Evolutionary conservation across 2,329 filamentous ascomycete genomes (phyloP), one percentile per base, ranked within the genome.

Genomic region (Talaromyces sp.): DNA sequence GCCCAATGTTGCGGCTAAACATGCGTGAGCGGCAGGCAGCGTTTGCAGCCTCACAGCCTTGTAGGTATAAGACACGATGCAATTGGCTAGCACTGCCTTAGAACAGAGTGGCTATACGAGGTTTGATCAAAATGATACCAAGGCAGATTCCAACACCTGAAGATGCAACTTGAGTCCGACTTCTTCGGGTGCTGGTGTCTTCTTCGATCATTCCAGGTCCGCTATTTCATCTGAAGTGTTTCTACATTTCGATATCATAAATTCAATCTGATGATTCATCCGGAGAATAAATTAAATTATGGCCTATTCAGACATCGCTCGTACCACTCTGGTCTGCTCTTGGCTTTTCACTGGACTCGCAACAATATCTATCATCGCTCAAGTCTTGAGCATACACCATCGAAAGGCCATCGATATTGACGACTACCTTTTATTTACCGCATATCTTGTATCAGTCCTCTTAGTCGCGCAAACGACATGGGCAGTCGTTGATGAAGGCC

Each of bases 401-500:
- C 22, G 47, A 54, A 17, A 9, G 15, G 15, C 7, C 9, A 17
- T 37, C 17, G 47, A 25, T 25, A 4, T 54, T 27, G 47, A 50
- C 13, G 47, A 62, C 22, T 56, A 37, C 39, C 31, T 62, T 31
- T 13, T 62, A 33, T 54, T 56, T 9, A 22, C 25, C 11, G 19
- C 47, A 4, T 62, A 52, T 31, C 10, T 39, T 33, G 17, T 62
- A 4, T 52, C 60, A 8, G 13, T 62, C 27, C 25, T 62, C 10
- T 35, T 56, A 19, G 60, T 62, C 49, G 17, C 17, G 13, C 60
- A 62, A 47, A 56, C 47, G 8, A 62, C 60, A 54, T 62, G 60
- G 60, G 60, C 60, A 8, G 47, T 62, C 19, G 45, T 62, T 37
- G 49, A 62, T 41, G 47, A 62, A 35, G 60, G 60, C 9, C 60